Conservation (phyloP, 2,329 filamentous ascomycete species). For the Pseudopithomyces maydicus region DNA sequence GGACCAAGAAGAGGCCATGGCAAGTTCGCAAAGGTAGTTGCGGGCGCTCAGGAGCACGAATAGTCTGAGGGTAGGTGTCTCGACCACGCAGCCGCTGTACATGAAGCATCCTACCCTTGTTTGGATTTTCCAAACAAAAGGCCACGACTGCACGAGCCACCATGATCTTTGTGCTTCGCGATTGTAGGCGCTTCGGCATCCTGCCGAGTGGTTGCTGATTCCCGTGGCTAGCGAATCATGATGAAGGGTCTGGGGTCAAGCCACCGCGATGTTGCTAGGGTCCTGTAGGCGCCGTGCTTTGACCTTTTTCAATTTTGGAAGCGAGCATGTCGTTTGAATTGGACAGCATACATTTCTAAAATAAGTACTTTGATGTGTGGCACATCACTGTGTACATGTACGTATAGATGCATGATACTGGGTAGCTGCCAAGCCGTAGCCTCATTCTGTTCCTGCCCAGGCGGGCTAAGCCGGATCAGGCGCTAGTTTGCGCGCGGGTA, state of each 20-base stretch:
- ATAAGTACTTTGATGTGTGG: too few relatives aligned
- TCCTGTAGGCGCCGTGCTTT: too few relatives aligned
- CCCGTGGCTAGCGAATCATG: too few relatives aligned
- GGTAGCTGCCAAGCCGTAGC: background rate
- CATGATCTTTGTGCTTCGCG: background rate
- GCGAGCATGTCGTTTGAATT: too few relatives aligned
- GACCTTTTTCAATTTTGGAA: too few relatives aligned
- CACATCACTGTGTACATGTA: too few relatives aligned
- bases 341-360: too few relatives aligned
- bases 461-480: background rate
- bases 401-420: too few relatives aligned
- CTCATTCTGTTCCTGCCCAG: background rate
- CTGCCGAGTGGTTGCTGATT: background rate
- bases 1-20: background rate
- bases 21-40: too few relatives aligned
- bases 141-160: background rate
- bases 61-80: background rate
- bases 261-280: too few relatives aligned
- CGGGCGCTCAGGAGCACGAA: too few relatives aligned
- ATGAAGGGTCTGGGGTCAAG: too few relatives aligned
- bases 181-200: background rate
- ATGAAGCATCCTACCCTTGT: background rate
- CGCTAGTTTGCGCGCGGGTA: background rate
- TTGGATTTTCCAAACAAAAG: background rate
- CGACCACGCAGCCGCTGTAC: constrained; percentile 1